Percentiles rank a stretch among this genome's conserved stretches.
These are phyloP conservation scores for Trametes cubensis DNA, from an alignment of 768 basidiomycete genomes.

Conservation along the genomic window DNA sequence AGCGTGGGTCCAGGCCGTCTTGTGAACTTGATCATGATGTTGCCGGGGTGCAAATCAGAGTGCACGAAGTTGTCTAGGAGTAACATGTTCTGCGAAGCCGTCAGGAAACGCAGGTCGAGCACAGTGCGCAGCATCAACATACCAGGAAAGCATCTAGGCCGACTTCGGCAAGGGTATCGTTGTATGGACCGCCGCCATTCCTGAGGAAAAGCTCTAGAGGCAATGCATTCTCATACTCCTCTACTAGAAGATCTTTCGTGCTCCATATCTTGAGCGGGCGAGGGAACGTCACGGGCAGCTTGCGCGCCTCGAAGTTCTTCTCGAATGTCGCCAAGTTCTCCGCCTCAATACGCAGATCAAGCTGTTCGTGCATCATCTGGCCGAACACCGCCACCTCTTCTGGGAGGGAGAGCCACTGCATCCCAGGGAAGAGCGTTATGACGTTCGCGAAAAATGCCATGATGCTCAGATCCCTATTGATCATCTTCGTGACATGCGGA, in stretches of 20 bases:
- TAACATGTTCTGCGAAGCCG: conserved; percentile 81
- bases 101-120: conserved; percentile 5
- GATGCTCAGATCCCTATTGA: conserved; percentile 88
- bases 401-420: conserved; percentile 94
- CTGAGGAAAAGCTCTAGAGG: conserved; percentile 85
- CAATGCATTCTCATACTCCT: conserved; percentile 91
- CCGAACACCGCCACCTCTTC: conserved; percentile 97
- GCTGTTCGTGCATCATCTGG: conserved; percentile 92
- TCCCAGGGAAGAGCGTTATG: conserved; percentile 82
- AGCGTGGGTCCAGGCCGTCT: conserved; percentile 73
- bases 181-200: conserved; percentile 92
- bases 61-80: conserved; percentile 98
- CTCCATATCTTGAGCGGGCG: conserved; percentile 82
- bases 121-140: conserved; percentile 33
- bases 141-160: conserved; percentile 96
- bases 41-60: conserved; percentile 87
- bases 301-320: conserved; percentile 77
- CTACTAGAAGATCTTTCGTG: conserved; percentile 81
- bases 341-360: conserved; percentile 89
- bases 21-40: conserved; percentile 97
- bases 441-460: conserved; percentile 89
- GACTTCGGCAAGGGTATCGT: conserved; percentile 85
- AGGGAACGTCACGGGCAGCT: conserved; percentile 87
- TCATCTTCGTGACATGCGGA: conserved; percentile 79
- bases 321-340: conserved; percentile 87